Conservation (phyloP, 257 asterid species). For the Nicotiana attenuata region DNA sequence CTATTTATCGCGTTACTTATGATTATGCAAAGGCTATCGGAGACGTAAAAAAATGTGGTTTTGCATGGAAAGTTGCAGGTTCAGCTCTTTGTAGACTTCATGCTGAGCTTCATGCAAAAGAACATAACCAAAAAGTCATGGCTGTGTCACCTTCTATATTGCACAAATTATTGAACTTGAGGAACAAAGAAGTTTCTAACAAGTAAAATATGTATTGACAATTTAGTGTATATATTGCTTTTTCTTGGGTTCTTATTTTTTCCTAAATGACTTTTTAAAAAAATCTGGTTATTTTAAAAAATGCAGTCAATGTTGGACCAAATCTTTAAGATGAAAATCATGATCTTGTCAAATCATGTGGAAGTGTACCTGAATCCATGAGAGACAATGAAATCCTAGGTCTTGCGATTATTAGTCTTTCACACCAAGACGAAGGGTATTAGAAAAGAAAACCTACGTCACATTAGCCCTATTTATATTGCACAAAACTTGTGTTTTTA, state of each 20-base stretch:
- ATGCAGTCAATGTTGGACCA: background rate
- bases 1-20: conserved; percentile 50
- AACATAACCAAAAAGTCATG: conserved; percentile 32
- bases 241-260: background rate
- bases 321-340: no score
- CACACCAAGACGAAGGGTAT: no score
- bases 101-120: conserved; percentile 28
- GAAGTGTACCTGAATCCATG: no score
- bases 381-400: no score
- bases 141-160: conserved; percentile 40
- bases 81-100: conserved; percentile 42
- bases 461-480: no score
- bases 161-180: conserved; percentile 36
- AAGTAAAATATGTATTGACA: background rate
- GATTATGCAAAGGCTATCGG: conserved; percentile 21
- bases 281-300: background rate
- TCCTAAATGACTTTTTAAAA: background rate
- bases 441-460: no score
- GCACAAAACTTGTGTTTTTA: no score
- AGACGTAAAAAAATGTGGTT: conserved; percentile 36
- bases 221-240: background rate
- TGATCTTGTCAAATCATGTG: no score
- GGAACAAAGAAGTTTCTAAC: background rate
- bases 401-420: no score
- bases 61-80: conserved; percentile 81